Evolutionary conservation across 2,329 filamentous ascomycete species (phyloP).

Genomic region (Aspergillus floridensis): DNA sequence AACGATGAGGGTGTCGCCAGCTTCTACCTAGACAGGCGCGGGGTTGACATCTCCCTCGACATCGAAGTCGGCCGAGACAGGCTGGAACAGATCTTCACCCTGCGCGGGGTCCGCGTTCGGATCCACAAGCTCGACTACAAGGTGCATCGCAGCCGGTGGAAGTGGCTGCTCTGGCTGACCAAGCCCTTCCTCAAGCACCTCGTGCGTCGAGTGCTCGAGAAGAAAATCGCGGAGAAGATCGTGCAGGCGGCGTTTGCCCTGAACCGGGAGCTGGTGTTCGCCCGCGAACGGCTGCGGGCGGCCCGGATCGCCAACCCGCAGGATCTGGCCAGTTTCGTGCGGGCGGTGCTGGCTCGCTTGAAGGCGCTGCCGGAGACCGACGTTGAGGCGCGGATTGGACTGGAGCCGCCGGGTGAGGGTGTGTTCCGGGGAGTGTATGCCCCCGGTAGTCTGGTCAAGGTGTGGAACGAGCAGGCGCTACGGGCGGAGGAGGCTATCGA

Average conservation of each 20-base stretch:
- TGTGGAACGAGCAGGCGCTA: constrained; percentile 81
- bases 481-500: constrained; percentile 71
- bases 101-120: constrained; percentile 72
- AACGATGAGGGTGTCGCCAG: constrained; percentile 81
- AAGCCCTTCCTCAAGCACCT: constrained; percentile 81
- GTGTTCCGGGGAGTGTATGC: constrained; percentile 84
- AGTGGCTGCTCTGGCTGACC: constrained; percentile 75
- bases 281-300: constrained; percentile 79
- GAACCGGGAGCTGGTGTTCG: constrained; percentile 84
- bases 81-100: constrained; percentile 75
- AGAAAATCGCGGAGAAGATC: constrained; percentile 70
- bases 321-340: constrained; percentile 77
- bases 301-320: constrained; percentile 78
- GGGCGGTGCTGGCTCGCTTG: constrained; percentile 74
- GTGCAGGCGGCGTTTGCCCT: constrained; percentile 66
- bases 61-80: constrained; percentile 76
- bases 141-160: constrained; percentile 67
- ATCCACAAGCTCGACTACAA: constrained; percentile 85
- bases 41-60: constrained; percentile 82
- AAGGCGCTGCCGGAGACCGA: constrained; percentile 72
- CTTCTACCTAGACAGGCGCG: constrained; percentile 80
- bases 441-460: constrained; percentile 80
- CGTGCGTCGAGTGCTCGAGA: constrained; percentile 74
- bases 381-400: constrained; percentile 68
- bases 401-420: constrained; percentile 59